A percentile compares a stretch with the other conserved stretches of the same genome.
phyloP scores from a whole-genome alignment of 495 filamentous ascomycete species.

The Xylaria bambusicola region DNA sequence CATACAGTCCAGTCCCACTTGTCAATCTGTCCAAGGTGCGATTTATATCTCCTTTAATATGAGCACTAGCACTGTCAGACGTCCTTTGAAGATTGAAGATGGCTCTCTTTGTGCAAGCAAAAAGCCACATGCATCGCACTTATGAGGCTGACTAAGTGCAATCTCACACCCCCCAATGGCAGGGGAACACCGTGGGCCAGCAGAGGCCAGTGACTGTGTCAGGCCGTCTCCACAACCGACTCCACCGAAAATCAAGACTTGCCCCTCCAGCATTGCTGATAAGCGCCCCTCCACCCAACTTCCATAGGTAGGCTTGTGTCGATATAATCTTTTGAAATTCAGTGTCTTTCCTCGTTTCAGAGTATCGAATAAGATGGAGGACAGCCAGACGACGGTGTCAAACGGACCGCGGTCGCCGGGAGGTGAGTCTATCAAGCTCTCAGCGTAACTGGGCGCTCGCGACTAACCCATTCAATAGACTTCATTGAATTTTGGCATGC shows the following conservation, averaged over 20 bases:
- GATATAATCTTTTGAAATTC: constrained; percentile 9
- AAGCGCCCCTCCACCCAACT: constrained; percentile 28
- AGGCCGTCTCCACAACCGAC: too few species aligned
- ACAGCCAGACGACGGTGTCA: constrained; percentile 4
- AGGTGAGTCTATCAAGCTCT: constrained; percentile 1
- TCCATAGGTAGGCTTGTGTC: too few species aligned
- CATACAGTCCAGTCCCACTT: too few species aligned
- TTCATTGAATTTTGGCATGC: constrained; percentile 57
- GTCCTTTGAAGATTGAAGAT: too few species aligned
- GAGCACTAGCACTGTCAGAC: too few species aligned
- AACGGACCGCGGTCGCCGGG: background rate
- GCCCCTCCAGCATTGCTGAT: constrained; percentile 17
- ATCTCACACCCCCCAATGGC: too few species aligned
- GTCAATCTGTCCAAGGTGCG: too few species aligned
- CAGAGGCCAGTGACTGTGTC: too few species aligned
- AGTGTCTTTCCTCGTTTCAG: background rate
- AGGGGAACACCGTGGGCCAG: too few species aligned
- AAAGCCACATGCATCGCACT: too few species aligned
- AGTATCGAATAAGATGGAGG: constrained; percentile 3
- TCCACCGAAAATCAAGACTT: constrained; percentile 12
- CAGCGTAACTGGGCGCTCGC: background rate
- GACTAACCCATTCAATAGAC: constrained; percentile 37
- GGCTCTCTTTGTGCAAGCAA: too few species aligned
- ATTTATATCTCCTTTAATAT: too few species aligned
- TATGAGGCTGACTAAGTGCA: constrained; percentile 3